Percentiles rank a stretch among this genome's conserved stretches.
Evolutionary conservation across 345 rosid genomes (phyloP).

Genomic region (Turnera subulata): DNA sequence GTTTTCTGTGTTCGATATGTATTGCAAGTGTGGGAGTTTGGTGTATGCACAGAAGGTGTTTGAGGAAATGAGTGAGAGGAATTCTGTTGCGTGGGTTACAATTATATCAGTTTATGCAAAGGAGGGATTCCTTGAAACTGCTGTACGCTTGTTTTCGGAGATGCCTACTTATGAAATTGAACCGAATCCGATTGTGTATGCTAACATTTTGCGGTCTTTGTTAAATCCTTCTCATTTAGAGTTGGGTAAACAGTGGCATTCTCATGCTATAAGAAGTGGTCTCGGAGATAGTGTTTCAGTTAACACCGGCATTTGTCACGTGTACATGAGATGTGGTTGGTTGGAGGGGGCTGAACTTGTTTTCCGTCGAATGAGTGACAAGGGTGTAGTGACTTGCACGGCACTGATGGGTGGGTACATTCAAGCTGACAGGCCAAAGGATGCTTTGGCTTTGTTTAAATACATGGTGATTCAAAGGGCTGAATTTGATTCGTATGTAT

Average conservation of each 20-base stretch:
- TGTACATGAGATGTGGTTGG: slow-evolving; percentile 65
- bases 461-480: slow-evolving; percentile 49
- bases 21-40: slow-evolving; percentile 49
- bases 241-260: slow-evolving; percentile 60
- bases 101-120: slow-evolving; percentile 52
- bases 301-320: slow-evolving; percentile 42
- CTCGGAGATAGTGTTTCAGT: slow-evolving; percentile 32
- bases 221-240: slow-evolving; percentile 30
- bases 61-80: slow-evolving; percentile 56
- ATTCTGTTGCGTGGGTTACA: slow-evolving; percentile 35
- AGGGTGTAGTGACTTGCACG: slow-evolving; percentile 55
- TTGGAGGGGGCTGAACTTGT: slow-evolving; percentile 53
- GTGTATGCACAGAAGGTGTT: slow-evolving; percentile 52
- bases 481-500: slow-evolving; percentile 56
- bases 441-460: slow-evolving; percentile 42
- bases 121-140: slow-evolving; percentile 29
- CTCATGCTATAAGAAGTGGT: slow-evolving; percentile 49
- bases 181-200: slow-evolving; percentile 37
- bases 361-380: slow-evolving; percentile 43
- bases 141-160: slow-evolving; percentile 36
- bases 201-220: slow-evolving; percentile 42
- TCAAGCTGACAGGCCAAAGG: slow-evolving; percentile 39
- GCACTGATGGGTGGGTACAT: slow-evolving; percentile 61
- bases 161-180: slow-evolving; percentile 36
- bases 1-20: slow-evolving; percentile 44